phyloP scores from a whole-genome alignment of 106 monocot species.

The Acanthochlamys bracteata region DNA sequence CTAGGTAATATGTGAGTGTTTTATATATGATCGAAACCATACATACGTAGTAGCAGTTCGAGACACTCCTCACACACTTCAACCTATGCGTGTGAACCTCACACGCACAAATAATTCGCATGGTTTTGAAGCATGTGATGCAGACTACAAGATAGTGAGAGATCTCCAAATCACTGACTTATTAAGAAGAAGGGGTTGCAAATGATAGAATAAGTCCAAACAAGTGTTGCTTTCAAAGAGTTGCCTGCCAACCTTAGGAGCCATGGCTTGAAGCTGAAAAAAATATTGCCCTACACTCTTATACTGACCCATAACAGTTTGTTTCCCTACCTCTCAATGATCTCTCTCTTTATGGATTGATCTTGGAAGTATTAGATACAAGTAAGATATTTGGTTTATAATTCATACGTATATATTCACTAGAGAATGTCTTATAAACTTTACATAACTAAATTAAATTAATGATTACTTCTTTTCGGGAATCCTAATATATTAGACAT shows the following conservation, averaged over 20 bases:
- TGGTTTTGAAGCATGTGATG: background rate
- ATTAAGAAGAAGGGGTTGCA: background rate
- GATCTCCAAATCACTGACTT: constrained; percentile 1
- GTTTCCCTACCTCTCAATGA: background rate
- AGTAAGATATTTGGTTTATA: background rate
- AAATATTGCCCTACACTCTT: background rate
- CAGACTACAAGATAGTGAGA: background rate
- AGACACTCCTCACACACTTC: background rate
- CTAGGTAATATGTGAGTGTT: background rate
- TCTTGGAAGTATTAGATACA: background rate
- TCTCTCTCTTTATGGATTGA: background rate
- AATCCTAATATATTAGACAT: too few relatives aligned
- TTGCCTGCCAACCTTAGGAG: background rate
- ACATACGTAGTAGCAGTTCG: background rate
- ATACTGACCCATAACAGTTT: background rate
- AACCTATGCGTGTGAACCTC: background rate
- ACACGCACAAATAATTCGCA: too few relatives aligned
- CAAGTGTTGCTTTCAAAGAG: constrained; percentile 2
- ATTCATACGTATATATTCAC: too few relatives aligned
- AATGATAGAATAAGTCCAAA: background rate
- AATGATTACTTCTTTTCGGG: too few relatives aligned
- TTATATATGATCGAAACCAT: background rate
- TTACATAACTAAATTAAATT: too few relatives aligned
- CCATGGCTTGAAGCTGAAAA: background rate
- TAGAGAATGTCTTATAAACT: too few relatives aligned